Conservation (phyloP, 768 basidiomycete genomes). For the Naganishia vishniacii region DNA sequence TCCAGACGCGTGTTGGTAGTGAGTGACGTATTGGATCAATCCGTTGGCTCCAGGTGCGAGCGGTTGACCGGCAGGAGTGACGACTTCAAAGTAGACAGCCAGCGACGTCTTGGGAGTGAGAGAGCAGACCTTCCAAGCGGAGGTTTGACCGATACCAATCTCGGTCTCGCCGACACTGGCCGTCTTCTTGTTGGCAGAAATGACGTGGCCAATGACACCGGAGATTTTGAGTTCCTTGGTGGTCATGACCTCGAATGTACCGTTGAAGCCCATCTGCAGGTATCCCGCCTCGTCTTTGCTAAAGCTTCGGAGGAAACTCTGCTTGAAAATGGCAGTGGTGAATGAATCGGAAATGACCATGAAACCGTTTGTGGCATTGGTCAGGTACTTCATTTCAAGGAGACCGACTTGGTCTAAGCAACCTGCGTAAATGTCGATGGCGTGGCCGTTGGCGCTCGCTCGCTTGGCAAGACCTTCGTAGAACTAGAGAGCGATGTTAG, state of each 20-base stretch:
- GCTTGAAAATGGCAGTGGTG: constrained; percentile 96
- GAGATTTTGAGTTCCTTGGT: constrained; percentile 99
- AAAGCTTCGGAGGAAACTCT: constrained; percentile 88
- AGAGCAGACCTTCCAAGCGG: constrained; percentile 94
- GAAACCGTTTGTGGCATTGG: constrained; percentile 92
- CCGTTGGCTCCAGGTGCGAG: constrained; percentile 77
- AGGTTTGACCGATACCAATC: constrained; percentile 96
- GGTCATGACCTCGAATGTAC: constrained; percentile 97
- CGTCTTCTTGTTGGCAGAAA: constrained; percentile 94
- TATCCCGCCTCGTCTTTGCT: constrained; percentile 86
- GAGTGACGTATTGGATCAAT: constrained; percentile 95
- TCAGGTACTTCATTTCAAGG: constrained; percentile 91
- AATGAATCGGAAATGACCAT: constrained; percentile 96
- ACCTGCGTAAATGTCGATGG: constrained; percentile 90
- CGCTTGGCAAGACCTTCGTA: constrained; percentile 91
- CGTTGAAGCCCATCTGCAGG: constrained; percentile 96
- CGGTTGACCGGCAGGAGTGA: constrained; percentile 91
- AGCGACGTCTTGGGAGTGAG: constrained; percentile 80
- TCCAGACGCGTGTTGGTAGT: constrained; percentile 96
- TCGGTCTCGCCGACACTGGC: constrained; percentile 96
- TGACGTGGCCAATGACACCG: constrained; percentile 93
- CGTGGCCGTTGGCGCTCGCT: constrained; percentile 88
- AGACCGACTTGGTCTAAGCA: constrained; percentile 97
- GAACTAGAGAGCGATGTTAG: constrained; percentile 57
- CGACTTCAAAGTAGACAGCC: constrained; percentile 96